Base-by-base conservation (phyloP, 2,329 filamentous ascomycete species). In the Colletotrichum somersetense region DNA sequence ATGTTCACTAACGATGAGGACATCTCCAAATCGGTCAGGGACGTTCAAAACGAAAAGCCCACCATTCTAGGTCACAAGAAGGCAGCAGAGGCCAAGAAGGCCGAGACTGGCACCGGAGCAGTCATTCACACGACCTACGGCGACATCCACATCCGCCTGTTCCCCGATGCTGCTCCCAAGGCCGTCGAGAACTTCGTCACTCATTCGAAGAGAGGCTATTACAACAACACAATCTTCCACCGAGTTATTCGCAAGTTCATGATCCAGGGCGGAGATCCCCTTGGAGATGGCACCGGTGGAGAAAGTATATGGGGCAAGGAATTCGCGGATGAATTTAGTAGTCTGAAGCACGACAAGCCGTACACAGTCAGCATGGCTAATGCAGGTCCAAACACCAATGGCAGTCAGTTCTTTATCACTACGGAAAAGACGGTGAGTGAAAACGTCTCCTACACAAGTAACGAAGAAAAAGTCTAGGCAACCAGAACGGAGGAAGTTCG, bases 331-430 rank as follows among this genome's bases (percentile, higher is more conserved):
- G 96, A 99, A 81, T 97, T 99, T 77, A 95, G 93, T 76, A 92
- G 90, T 23, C 83, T 99, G 73, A 94, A 92, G 80, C 96, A 99
- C 79, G 96, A 99, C 84, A 97, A 96, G 83, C 93, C 96, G 2
- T 99, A 97, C 80, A 98, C 95, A 0, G 87, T 98, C 70, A 97
- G 93, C 80, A 99, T 99, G 96, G 96, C 96, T 16, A 99, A 99
- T 81, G 96, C 96, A 0, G 96, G 96, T 0, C 94, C 95, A 0
- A 95, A 96, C 77, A 98, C 95, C 46, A 99, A 99, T 80, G 96
- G 93, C 18, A 96, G 93, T 78, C 96, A 99, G 81, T 99, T 99
- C 81, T 99, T 99, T 78, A 97, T 99, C 76, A 99, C 96, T 0
- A 98, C 96, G 0, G 97, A 98, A 82, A 97, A 97, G 84, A 95